Evolutionary conservation across 1,284 basidiomycete genomes (phyloP), one percentile per base, ranked within the genome.

Genomic region (Sphaerobolus stellatus): DNA sequence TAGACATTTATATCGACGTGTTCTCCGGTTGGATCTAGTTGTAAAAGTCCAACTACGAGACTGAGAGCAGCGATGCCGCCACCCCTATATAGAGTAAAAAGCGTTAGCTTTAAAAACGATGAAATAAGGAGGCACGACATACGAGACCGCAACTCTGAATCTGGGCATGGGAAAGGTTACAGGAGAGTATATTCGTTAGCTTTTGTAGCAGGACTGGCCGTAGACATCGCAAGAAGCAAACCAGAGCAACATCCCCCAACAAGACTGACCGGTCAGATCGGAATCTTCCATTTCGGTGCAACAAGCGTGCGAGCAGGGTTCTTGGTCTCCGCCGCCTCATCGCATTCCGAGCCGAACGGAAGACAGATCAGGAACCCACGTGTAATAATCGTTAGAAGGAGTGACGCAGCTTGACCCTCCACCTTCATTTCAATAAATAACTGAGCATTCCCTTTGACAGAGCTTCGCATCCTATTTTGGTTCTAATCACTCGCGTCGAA

Each of bases 41-140:
- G 13, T 5, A 11, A 18, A 9, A 54, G 24, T 16, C 25, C 34
- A 18, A 13, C 22, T 11, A 46, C 52, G n/a, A 54, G 36, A 30
- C 45, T 50, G 24, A 54, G 46, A 5, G 46, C 46, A 16, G 28
- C 47, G 16, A 54, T 50, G 5, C 52, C 52, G 4, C 52, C 52
- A 18, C 52, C 52, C 16, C 52, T 48, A 8, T 8, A 18, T 20
- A 25, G 2, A 30, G 27, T n/a, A 45, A 16, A 25, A 9, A 24
- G 4, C 4, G 3, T 27, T 31, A 29, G 20, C 33, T 11, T 18
- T 11, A 34, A 34, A 34, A 16, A 45, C 43, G 36, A 27, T 14
- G 41, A 52, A 48, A 34, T 11, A 48, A 48, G n/a, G 25, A 31
- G 3, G 7, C 8, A 48, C 13, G 20, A 48, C 45, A 9, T 18